Evolutionary conservation across 768 basidiomycete species (phyloP), one percentile per base, ranked within the genome.

Genomic region (Kwoniella mangroviensis): DNA sequence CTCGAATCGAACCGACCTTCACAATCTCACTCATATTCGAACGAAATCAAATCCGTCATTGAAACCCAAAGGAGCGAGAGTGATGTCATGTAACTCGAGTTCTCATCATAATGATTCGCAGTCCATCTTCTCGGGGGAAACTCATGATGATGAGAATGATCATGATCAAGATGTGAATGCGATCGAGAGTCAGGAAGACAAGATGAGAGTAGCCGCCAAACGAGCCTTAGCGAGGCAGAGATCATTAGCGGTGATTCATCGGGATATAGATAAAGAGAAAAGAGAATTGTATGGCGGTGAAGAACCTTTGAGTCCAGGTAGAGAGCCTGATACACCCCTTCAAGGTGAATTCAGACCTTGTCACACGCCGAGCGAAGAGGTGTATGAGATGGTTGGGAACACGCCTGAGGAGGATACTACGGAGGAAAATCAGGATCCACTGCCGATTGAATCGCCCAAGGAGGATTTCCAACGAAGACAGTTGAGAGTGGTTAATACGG

Each of bases 221-320:
- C 66, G 76, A 6, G 71, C 76, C 0, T 65, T 71, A 58, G 81
- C 80, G 10, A 68, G 81, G 51, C 78, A 80, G 64, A 74, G 70
- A 70, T 77, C 75, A 28, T 67, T 82, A 22, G 81, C 81, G 17
- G 75, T 74, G 7, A 75, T 82, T 22, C 34, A 61, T 56, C 72
- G 74, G 11, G 76, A 71, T 2, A 73, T 75, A 28, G 69, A 73
- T 51, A 45, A 67, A 62, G 65, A 66, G 67, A 69, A 62, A 60
- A 49, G 34, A n/a, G 49, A 57, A 21, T 45, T 57, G 13, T 12
- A 53, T 2, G 52, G 43, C 1, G 26, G 45, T 5, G 71, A 56
- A 19, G 49, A 49, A 24, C 57, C 70, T 6, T 19, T 42, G 12
- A 60, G 58, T 42, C 58, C 34, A 9, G 34, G 67, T 62, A 19